phyloP scores from a whole-genome alignment of 2,329 filamentous ascomycete genomes.

The Aspergillus ustus region DNA sequence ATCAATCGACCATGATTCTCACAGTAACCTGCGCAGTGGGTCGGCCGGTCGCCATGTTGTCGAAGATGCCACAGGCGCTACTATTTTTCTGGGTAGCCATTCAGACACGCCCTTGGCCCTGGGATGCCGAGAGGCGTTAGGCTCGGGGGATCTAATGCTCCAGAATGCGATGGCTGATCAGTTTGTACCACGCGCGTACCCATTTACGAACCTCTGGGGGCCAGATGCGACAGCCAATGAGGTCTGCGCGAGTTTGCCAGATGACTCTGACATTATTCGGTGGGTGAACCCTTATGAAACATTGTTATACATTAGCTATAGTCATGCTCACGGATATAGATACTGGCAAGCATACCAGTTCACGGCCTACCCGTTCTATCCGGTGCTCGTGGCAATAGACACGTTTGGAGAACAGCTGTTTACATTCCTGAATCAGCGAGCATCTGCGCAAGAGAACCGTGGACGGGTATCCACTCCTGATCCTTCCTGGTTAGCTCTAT shows the following conservation, averaged over 20 bases:
- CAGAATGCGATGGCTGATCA: conserved; percentile 23
- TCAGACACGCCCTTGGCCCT: conserved; percentile 27
- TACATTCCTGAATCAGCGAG: conserved; percentile 23
- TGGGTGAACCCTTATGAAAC: conserved; percentile 2
- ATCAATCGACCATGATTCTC: background rate
- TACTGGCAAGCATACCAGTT: conserved; percentile 29
- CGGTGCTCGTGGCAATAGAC: conserved; percentile 21
- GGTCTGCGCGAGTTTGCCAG: conserved; percentile 29
- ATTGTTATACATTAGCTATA: too few relatives aligned
- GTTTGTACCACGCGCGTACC: conserved; percentile 27
- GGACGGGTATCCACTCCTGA: conserved; percentile 7
- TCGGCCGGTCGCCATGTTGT: conserved; percentile 26
- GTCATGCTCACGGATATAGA: conserved; percentile 7
- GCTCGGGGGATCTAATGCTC: conserved; percentile 14
- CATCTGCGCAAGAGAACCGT: background rate
- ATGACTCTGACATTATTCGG: conserved; percentile 30
- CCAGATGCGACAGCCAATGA: conserved; percentile 21
- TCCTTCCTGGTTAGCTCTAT: conserved; percentile 28
- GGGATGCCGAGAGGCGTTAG: conserved; percentile 21
- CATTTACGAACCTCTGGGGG: conserved; percentile 31
- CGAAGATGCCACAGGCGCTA: conserved; percentile 30
- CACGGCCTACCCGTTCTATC: conserved; percentile 27
- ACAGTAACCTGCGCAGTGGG: conserved; percentile 4
- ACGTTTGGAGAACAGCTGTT: conserved; percentile 23
- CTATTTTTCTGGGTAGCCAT: conserved; percentile 27